Evolutionary conservation across 331 rosid genomes (phyloP).

Genomic region (Spiraea crenata): DNA sequence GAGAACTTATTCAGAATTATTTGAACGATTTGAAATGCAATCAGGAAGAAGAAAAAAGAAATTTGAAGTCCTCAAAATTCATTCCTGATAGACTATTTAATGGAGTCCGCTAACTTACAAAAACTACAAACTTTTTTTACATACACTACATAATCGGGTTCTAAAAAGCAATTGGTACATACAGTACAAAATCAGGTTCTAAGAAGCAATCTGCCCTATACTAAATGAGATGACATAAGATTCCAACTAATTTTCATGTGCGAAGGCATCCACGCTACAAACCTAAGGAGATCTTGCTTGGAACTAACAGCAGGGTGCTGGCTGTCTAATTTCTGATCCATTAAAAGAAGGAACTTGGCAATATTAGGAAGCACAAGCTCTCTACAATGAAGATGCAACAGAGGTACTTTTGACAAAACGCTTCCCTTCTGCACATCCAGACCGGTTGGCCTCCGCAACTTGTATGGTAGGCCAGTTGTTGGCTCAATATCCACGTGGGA

Average conservation of each 20-base stretch:
- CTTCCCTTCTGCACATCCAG: conserved; percentile 94
- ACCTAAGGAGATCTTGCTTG: conserved; percentile 70
- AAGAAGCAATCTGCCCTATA: conserved; percentile 31
- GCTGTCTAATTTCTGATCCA: conserved; percentile 37
- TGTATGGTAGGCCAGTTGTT: conserved; percentile 62
- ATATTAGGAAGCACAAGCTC: conserved; percentile 86
- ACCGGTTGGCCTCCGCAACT: conserved; percentile 79
- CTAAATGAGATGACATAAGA: conserved; percentile 85
- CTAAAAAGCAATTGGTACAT: neutral
- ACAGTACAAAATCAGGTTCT: neutral
- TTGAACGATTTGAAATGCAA: too few species aligned
- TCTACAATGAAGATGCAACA: conserved; percentile 85
- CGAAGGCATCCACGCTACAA: conserved; percentile 81
- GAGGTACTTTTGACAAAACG: conserved; percentile 82
- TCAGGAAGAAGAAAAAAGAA: too few species aligned
- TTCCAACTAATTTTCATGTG: conserved; percentile 99
- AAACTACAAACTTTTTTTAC: neutral
- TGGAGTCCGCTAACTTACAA: neutral
- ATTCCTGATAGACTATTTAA: neutral
- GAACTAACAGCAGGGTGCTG: conserved; percentile 26
- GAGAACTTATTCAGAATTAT: neutral
- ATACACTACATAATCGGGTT: too few species aligned
- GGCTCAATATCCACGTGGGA: conserved; percentile 70
- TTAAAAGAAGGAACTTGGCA: conserved; percentile 56
- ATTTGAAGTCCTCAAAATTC: neutral